Percentiles rank a stretch among this genome's conserved stretches.
These are phyloP conservation scores for Sindora glabra DNA, from an alignment of 306 rosid species.

Conservation along the genomic window DNA sequence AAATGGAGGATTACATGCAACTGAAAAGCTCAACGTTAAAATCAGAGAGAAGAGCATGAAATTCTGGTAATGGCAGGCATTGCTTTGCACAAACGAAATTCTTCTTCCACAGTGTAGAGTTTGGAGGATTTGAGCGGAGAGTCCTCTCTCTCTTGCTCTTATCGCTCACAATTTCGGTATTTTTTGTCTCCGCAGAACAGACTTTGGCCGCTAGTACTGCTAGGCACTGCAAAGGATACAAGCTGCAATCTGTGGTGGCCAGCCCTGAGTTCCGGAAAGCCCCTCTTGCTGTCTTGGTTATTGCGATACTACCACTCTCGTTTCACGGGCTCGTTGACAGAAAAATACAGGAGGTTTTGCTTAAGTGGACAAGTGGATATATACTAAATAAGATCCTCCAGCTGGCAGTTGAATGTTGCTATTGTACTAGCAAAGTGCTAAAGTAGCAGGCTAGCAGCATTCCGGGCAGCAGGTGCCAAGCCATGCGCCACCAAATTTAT, in stretches of 20 bases:
- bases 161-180: conserved; percentile 43
- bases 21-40: conserved; percentile 10
- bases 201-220: neutral
- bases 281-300: neutral
- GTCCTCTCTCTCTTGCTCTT: conserved; percentile 11
- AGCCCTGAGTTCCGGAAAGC: neutral
- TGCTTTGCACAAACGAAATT: conserved; percentile 54
- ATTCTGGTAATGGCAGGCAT: conserved; percentile 47
- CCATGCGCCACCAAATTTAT: too few relatives aligned
- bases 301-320: conserved; percentile 23
- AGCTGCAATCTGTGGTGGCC: neutral
- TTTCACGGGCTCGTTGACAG: conserved; percentile 18
- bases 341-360: too few relatives aligned
- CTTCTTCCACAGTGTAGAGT: conserved; percentile 20
- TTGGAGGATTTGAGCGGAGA: conserved; percentile 17
- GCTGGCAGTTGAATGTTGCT: conserved; percentile 2
- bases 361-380: too few relatives aligned
- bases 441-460: too few relatives aligned
- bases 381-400: too few relatives aligned
- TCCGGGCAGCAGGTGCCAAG: too few relatives aligned
- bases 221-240: neutral
- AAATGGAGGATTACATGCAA: neutral
- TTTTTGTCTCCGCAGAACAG: conserved; percentile 20
- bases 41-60: conserved; percentile 22
- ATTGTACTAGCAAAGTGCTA: too few relatives aligned